Conservation (phyloP, 805 yeast genomes). For the Yarrowia porcina region DNA sequence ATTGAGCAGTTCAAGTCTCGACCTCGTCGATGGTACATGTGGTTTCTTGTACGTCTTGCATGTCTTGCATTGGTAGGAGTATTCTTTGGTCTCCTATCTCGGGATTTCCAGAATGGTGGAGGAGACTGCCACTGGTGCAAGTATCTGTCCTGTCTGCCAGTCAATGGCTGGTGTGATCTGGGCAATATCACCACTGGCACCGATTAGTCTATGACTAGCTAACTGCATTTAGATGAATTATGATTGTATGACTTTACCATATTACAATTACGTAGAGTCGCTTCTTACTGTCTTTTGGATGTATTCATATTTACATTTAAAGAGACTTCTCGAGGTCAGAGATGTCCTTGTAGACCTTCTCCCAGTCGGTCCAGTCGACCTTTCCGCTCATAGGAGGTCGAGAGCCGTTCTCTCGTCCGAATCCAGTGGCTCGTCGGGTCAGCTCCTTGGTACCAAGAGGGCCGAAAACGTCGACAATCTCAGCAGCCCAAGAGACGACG, state of each 20-base stretch:
- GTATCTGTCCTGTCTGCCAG: constrained; percentile 67
- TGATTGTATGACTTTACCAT: constrained; percentile 1
- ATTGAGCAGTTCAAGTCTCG: constrained; percentile 31
- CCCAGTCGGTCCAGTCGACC: constrained; percentile 26
- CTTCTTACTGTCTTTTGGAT: too few species aligned
- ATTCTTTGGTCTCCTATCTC: constrained; percentile 49
- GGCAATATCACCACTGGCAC: constrained; percentile 39
- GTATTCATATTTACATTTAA: background rate
- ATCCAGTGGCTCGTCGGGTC: constrained; percentile 40
- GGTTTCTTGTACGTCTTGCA: constrained; percentile 51
- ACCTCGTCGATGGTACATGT: constrained; percentile 43
- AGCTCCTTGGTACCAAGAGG: constrained; percentile 50
- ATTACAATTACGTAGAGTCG: too few species aligned
- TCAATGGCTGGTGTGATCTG: constrained; percentile 63
- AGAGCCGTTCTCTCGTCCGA: constrained; percentile 47
- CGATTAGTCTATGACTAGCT: constrained; percentile 5
- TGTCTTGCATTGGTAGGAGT: constrained; percentile 47
- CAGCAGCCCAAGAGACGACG: constrained; percentile 47
- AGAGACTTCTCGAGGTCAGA: constrained; percentile 15
- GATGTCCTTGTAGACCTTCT: constrained; percentile 23
- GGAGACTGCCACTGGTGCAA: constrained; percentile 68
- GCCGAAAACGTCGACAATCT: constrained; percentile 44
- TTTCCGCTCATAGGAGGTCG: constrained; percentile 45
- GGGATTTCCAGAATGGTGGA: constrained; percentile 50
- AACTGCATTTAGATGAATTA: constrained; percentile 11